Evolutionary conservation across 1,284 basidiomycete species (phyloP), one percentile per base, ranked within the genome.

Genomic region (Sparassis latifolia): DNA sequence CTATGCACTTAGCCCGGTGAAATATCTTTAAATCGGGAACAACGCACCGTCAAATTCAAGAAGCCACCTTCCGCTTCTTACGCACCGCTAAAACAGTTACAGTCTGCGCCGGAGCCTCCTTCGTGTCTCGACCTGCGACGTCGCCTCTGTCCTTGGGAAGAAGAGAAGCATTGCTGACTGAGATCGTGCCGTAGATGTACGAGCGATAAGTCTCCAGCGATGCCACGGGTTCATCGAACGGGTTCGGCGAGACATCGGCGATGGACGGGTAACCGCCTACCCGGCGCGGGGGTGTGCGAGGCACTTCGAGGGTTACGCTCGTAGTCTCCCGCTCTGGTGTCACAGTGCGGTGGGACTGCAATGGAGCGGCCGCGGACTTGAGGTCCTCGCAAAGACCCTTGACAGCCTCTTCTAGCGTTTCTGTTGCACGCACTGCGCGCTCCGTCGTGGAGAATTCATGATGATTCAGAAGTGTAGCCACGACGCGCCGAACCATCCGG

Each of bases 381-480:
- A 79, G 73, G n/a, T 78, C 82, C 53, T 83, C 82, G 65, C 88
- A 89, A 42, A 89, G 67, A 2, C 85, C 81, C 54, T 75, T 74
- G 52, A 90, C 83, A 9, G 81, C 72, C 29, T 73, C 74, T 62
- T 89, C 82, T 56, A 93, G 71, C 35, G 80, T 76, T 58, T 80
- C 80, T 10, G 89, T 91, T 5, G 81, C 85, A 54, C 80, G 78
- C 47, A 80, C 65, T 6, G 86, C 78, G 48, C 80, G 76, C 48
- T 83, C 82, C 4, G 68, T 64, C 2, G 78, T 84, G 33, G 82
- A 82, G 66, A 93, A 95, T 62, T 93, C 91, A 57, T 87, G 79
- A 44, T 84, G 78, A 33, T 75, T 88, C 65, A 83, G 76, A 54
- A 94, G 69, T 42, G 81, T 78, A 29, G 75, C 73, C 58, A 87